A percentile compares a stretch with the other conserved stretches of the same genome.
phyloP scores from a whole-genome alignment of 2,329 filamentous ascomycete species.

The Fusarium oxysporum region DNA sequence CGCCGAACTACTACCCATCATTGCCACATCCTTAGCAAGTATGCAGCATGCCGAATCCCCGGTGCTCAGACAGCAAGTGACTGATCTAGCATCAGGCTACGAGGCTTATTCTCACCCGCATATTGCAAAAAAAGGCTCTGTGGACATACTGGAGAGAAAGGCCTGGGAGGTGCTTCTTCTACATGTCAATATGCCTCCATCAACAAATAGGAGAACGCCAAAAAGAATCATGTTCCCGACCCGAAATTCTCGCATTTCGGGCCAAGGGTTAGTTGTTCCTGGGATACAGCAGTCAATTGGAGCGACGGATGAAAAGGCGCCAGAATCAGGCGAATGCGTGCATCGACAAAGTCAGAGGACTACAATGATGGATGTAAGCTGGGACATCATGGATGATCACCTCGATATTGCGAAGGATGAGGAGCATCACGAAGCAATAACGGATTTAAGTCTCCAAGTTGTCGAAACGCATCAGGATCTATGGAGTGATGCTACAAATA shows the following conservation, averaged over 20 bases:
- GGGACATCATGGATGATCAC: conserved; percentile 6
- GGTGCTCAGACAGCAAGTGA: conserved; percentile 47
- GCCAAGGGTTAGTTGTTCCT: too few species aligned
- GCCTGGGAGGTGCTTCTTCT: conserved; percentile 45
- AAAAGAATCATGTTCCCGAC: neutral
- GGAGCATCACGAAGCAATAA: neutral
- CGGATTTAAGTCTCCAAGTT: neutral
- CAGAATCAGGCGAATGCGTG: neutral
- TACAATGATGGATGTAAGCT: conserved; percentile 19
- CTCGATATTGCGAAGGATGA: neutral
- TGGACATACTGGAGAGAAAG: conserved; percentile 29
- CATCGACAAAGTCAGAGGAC: conserved; percentile 1
- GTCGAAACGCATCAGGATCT: neutral
- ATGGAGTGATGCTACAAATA: neutral
- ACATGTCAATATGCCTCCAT: conserved; percentile 19
- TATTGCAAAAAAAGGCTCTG: neutral
- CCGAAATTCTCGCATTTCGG: neutral
- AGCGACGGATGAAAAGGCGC: neutral
- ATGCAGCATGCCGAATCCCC: conserved; percentile 53
- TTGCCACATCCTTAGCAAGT: conserved; percentile 48
- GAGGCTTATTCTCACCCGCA: neutral
- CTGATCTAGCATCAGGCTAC: neutral
- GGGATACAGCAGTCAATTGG: neutral
- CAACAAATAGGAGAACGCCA: neutral
- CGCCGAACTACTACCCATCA: conserved; percentile 43